Evolutionary conservation across 2,329 filamentous ascomycete genomes (phyloP).

Genomic region (Calonectria leucothoes): DNA sequence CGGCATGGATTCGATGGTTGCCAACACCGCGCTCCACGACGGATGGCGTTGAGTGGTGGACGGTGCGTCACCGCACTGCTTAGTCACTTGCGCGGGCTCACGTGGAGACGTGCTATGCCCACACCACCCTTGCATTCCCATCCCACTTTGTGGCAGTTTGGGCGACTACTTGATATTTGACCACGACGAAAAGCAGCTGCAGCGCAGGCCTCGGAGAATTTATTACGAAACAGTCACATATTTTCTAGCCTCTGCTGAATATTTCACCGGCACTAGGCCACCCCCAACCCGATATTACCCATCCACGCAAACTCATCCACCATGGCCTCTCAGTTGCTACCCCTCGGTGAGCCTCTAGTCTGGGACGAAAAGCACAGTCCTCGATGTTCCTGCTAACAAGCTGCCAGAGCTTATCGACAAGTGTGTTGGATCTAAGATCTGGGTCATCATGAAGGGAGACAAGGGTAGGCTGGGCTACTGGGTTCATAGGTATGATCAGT

Average conservation of each 20-base stretch:
- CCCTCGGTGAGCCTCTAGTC: constrained; percentile 66
- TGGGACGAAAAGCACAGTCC: background rate
- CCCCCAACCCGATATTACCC: background rate
- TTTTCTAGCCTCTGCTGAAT: background rate
- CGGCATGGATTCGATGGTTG: constrained; percentile 37
- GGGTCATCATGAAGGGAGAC: constrained; percentile 99
- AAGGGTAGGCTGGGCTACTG: constrained; percentile 72
- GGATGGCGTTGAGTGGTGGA: constrained; percentile 20
- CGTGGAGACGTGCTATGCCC: constrained; percentile 45
- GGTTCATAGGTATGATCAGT: background rate
- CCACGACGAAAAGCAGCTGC: constrained; percentile 10
- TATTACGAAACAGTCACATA: background rate
- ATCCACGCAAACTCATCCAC: constrained; percentile 33
- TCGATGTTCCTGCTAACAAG: constrained; percentile 32
- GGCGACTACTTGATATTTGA: constrained; percentile 24
- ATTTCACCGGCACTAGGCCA: background rate
- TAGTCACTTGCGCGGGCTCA: constrained; percentile 52
- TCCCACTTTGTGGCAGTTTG: constrained; percentile 43
- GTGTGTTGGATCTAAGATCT: constrained; percentile 96
- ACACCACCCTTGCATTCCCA: constrained; percentile 37
- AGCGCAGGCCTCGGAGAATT: background rate
- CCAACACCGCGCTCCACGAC: background rate
- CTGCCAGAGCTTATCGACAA: constrained; percentile 94
- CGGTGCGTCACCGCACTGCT: constrained; percentile 33
- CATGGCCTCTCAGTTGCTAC: constrained; percentile 81